Percentiles rank a stretch among this genome's conserved stretches.
Evolutionary conservation across 768 basidiomycete species (phyloP).

Genomic region (Punctularia strigosozonata): DNA sequence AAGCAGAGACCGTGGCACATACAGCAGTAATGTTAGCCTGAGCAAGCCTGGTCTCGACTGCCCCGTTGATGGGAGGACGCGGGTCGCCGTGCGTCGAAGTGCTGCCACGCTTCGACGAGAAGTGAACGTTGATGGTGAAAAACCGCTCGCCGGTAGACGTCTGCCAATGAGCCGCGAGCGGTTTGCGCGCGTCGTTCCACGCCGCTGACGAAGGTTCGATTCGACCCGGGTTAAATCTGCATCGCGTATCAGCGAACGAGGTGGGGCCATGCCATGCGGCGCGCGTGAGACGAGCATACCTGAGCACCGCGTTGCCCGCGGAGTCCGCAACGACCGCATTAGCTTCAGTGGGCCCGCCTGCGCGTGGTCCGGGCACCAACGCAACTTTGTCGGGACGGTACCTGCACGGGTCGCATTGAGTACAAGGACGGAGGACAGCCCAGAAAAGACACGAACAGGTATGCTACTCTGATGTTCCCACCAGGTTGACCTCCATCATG

Average conservation of each 20-base stretch:
- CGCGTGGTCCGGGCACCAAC: constrained; percentile 31
- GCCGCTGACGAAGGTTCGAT: constrained; percentile 43
- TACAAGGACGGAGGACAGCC: too few relatives aligned
- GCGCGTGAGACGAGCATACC: too few relatives aligned
- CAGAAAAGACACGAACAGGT: constrained; percentile 27
- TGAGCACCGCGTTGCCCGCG: too few relatives aligned
- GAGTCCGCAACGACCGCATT: too few relatives aligned
- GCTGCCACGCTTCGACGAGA: constrained; percentile 45
- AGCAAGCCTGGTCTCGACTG: constrained; percentile 30
- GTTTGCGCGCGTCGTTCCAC: constrained; percentile 49
- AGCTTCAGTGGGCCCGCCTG: constrained; percentile 30
- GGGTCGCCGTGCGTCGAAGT: constrained; percentile 43
- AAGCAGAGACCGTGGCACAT: constrained; percentile 10
- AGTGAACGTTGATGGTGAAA: constrained; percentile 50
- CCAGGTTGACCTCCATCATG: constrained; percentile 52
- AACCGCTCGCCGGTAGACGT: constrained; percentile 31
- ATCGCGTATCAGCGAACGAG: too few relatives aligned
- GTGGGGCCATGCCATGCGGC: too few relatives aligned
- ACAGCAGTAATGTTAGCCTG: constrained; percentile 44
- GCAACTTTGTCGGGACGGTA: constrained; percentile 6
- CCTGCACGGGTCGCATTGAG: too few relatives aligned
- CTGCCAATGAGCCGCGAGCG: constrained; percentile 45
- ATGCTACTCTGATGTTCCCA: constrained; percentile 51
- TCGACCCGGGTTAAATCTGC: constrained; percentile 51
- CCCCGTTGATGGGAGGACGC: constrained; percentile 45